phyloP scores from a whole-genome alignment of 345 rosid species.

The Barbarea vulgaris region DNA sequence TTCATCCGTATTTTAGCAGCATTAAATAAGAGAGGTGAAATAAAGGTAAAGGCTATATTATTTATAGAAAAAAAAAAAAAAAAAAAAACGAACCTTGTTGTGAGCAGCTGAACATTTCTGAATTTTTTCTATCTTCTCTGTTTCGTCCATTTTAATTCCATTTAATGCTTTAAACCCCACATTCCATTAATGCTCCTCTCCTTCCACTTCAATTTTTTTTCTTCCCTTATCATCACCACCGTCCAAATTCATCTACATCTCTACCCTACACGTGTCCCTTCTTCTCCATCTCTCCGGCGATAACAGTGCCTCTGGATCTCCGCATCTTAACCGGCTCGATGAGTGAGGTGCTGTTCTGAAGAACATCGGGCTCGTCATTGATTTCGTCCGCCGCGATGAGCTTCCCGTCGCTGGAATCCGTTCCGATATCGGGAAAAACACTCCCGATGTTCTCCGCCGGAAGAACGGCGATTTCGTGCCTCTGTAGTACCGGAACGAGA shows the following conservation, averaged over 20 bases:
- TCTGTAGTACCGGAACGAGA: slow-evolving; percentile 71
- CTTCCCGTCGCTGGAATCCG: slow-evolving; percentile 57
- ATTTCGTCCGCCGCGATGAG: slow-evolving; percentile 68
- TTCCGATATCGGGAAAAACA: slow-evolving; percentile 74
- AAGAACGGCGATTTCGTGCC: slow-evolving; percentile 76
- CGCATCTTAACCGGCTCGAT: slow-evolving; percentile 89
- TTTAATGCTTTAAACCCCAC: slow-evolving; percentile 60
- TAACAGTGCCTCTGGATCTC: slow-evolving; percentile 93
- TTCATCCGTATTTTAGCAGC: slow-evolving; percentile 23
- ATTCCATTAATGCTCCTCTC: slow-evolving; percentile 46
- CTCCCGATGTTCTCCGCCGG: slow-evolving; percentile 53
- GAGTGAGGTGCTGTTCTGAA: slow-evolving; percentile 56
- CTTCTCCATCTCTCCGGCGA: slow-evolving; percentile 93
- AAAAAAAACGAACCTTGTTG: slow-evolving; percentile 28
- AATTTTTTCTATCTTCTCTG: slow-evolving; percentile 35
- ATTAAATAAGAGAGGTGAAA: slow-evolving; percentile 24
- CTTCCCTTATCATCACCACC: slow-evolving; percentile 33
- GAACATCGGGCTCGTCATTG: slow-evolving; percentile 86
- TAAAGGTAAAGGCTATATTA: not conserved
- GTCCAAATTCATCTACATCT: slow-evolving; percentile 32
- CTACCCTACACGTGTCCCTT: slow-evolving; percentile 64
- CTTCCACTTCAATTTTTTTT: slow-evolving; percentile 37
- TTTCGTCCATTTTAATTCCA: slow-evolving; percentile 54
- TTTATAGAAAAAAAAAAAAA: not conserved
- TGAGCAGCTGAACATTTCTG: slow-evolving; percentile 27